Evolutionary conservation across 306 rosid genomes (phyloP).

Genomic region (Vigna radiata): DNA sequence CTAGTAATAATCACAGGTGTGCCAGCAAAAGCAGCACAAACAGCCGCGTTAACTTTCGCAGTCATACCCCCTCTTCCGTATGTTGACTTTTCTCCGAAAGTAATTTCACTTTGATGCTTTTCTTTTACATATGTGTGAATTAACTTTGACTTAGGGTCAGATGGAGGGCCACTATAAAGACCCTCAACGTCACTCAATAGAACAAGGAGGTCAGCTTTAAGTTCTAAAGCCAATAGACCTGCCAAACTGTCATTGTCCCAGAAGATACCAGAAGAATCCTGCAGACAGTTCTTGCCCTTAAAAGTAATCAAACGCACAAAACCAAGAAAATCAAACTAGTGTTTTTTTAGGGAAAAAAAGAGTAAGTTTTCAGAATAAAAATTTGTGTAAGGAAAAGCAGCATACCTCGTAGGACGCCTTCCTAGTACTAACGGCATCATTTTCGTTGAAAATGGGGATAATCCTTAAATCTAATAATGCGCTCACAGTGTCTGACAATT

Average conservation of each 20-base stretch:
- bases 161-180: constrained; percentile 83
- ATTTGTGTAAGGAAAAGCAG: constrained; percentile 26
- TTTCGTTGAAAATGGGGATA: constrained; percentile 90
- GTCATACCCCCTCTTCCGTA: constrained; percentile 94
- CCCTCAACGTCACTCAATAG: constrained; percentile 95
- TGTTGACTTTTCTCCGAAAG: constrained; percentile 90
- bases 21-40: constrained; percentile 72
- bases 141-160: constrained; percentile 78
- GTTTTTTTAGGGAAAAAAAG: not conserved
- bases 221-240: constrained; percentile 76
- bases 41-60: constrained; percentile 91
- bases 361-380: constrained; percentile 3
- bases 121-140: constrained; percentile 80
- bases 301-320: constrained; percentile 14
- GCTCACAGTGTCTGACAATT: constrained; percentile 77
- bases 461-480: constrained; percentile 68
- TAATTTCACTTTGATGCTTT: constrained; percentile 74
- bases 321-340: constrained; percentile 22
- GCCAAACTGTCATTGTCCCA: constrained; percentile 98
- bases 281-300: constrained; percentile 52
- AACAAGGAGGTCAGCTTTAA: constrained; percentile 88
- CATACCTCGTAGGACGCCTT: constrained; percentile 83
- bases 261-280: constrained; percentile 92
- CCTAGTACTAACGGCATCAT: constrained; percentile 93
- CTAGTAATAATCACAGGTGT: constrained; percentile 91